phyloP scores from a whole-genome alignment of 2,329 filamentous ascomycete species.

The Trichoderma guizhouense region DNA sequence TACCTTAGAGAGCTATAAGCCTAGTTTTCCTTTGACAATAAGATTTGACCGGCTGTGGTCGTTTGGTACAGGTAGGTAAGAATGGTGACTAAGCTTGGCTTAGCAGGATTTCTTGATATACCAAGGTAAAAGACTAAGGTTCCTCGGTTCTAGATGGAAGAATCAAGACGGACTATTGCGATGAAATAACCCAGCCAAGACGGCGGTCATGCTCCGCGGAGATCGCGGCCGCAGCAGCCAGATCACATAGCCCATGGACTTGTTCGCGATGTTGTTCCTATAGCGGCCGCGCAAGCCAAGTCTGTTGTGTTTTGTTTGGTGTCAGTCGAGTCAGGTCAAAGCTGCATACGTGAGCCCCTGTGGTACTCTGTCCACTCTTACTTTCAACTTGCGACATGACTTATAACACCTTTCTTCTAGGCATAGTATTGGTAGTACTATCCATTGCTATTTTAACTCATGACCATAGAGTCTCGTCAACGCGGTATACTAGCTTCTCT shows the following conservation, averaged over 20 bases:
- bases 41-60: neutral
- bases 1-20: neutral
- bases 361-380: neutral
- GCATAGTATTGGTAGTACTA: neutral
- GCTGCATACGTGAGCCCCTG: neutral
- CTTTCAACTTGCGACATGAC: neutral
- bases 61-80: neutral
- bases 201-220: neutral
- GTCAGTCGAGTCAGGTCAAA: neutral
- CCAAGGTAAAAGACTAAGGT: neutral
- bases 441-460: neutral
- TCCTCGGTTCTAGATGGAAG: neutral
- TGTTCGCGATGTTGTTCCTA: neutral
- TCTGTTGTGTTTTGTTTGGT: neutral
- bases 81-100: neutral
- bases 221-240: neutral
- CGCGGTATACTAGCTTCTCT: neutral
- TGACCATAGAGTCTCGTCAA: neutral
- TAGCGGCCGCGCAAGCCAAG: neutral
- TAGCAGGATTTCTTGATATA: neutral
- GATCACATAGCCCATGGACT: neutral
- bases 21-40: neutral
- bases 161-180: neutral
- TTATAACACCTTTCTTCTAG: neutral
- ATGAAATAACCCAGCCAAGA: neutral